These are phyloP conservation scores for Annulohypoxylon stygium DNA, from an alignment of 495 filamentous ascomycete genomes.

Conservation along the genomic window DNA sequence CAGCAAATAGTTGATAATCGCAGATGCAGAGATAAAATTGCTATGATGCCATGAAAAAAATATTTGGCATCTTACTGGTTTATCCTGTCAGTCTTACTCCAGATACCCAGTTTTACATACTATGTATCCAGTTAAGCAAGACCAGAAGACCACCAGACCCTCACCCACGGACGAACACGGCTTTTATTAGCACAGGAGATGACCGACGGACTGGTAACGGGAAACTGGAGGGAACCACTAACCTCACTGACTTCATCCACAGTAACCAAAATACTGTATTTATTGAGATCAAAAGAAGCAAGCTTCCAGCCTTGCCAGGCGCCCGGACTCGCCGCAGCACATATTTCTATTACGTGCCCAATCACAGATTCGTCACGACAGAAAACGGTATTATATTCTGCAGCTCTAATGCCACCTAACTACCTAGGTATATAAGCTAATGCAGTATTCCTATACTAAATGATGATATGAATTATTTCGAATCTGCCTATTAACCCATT, in stretches of 20 bases:
- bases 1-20: conserved; percentile 15
- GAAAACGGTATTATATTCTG: conserved; percentile 26
- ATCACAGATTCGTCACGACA: conserved; percentile 39
- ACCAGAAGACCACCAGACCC: neutral
- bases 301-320: conserved; percentile 34
- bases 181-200: conserved; percentile 40
- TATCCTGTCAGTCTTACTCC: conserved; percentile 2
- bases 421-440: conserved; percentile 15
- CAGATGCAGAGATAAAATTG: conserved; percentile 28
- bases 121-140: conserved; percentile 6
- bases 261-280: conserved; percentile 30
- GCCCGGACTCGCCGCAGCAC: conserved; percentile 36
- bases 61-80: conserved; percentile 12
- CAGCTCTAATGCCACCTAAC: conserved; percentile 23
- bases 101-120: neutral
- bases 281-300: conserved; percentile 29
- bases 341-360: conserved; percentile 14
- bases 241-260: conserved; percentile 1
- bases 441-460: conserved; percentile 18
- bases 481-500: neutral
- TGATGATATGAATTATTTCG: neutral
- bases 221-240: conserved; percentile 21
- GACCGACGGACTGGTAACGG: conserved; percentile 40
- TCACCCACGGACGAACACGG: conserved; percentile 19
- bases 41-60: neutral